Base-by-base conservation (phyloP, 768 basidiomycete species). In the Hypsizygus marmoreus region DNA sequence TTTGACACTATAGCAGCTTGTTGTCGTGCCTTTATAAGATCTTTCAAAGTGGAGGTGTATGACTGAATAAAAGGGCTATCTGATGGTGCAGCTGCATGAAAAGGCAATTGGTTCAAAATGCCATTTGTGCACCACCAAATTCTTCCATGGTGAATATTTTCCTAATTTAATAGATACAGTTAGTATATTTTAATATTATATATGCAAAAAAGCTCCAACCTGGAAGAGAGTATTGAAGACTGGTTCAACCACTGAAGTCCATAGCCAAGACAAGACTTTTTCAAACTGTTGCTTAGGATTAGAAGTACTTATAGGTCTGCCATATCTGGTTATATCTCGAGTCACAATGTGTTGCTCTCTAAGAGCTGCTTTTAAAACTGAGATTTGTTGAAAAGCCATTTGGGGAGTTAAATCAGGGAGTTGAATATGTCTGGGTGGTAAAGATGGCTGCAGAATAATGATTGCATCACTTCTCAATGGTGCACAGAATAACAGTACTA, bases 51-150 rank as follows among this genome's bases (percentile, higher is more conserved):
- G 5, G 35, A 35, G 17, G 46, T 55, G 36, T 55, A 55, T 14
- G 53, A 55, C 4, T 43, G 53, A 29, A 55, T 45, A 33, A 47
- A 48, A 20, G 24, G 22, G 16, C 12, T 24, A 26, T 35, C 32
- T 10, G 20, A n/a, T 2, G 43, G 44, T 6, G 28, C 43, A 19
- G 47, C 44, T 38, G 54, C 54, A 46, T 56, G 54, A 2, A 56
- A 26, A n/a, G 54, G 54, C 2, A 56, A 29, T 14, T 41, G 40
- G 6, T 41, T 52, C 29, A 56, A 52, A 13, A 47, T 36, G 1
- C 54, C 54, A n/a, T 47, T 47, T 32, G 51, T 47, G 29, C 48
- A 51, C 54, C 54, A 56, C 54, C 54, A 56, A 35, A 56, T 36
- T 22, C 54, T 42, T 10, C 53, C 53, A 35, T 29, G 14, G 23